These are phyloP conservation scores for Phaseolus coccineus DNA, from an alignment of 331 rosid genomes.

Conservation along the genomic window DNA sequence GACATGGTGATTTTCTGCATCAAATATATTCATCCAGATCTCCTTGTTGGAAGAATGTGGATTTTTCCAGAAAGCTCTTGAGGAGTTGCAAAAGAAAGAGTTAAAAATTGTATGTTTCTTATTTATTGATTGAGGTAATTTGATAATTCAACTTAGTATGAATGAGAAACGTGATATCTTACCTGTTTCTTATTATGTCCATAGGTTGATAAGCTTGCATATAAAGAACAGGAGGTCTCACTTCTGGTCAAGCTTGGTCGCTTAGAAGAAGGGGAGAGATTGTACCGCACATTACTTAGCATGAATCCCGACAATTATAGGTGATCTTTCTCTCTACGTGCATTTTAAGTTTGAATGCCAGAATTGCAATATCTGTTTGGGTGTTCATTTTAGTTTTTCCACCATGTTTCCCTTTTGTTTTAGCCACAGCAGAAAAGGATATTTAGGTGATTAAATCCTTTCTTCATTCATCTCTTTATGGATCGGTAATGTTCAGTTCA, in stretches of 20 bases:
- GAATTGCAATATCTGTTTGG: constrained; percentile 8
- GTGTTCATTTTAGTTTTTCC: constrained; percentile 12
- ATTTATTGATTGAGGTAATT: constrained; percentile 33
- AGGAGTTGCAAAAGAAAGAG: constrained; percentile 82
- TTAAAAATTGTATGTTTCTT: constrained; percentile 68
- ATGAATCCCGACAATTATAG: constrained; percentile 94
- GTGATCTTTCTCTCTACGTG: constrained; percentile 50
- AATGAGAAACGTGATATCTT: constrained; percentile 37
- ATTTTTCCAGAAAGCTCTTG: constrained; percentile 73
- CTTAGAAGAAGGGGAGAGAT: constrained; percentile 73
- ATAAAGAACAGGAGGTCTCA: constrained; percentile 87
- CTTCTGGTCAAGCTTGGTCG: constrained; percentile 83
- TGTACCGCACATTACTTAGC: constrained; percentile 71
- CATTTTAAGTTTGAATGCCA: constrained; percentile 30
- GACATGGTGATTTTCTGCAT: constrained; percentile 41
- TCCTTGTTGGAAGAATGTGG: constrained; percentile 89
- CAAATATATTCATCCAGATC: constrained; percentile 58
- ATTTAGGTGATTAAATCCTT: constrained; percentile 17
- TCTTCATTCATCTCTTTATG: constrained; percentile 27
- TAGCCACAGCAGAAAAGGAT: background rate
- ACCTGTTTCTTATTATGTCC: constrained; percentile 32
- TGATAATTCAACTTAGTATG: constrained; percentile 38
- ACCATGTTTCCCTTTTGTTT: constrained; percentile 12
- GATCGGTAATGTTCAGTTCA: background rate
- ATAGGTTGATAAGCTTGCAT: constrained; percentile 83